Evolutionary conservation across 306 rosid genomes (phyloP).

Genomic region (Biancaea sappan): DNA sequence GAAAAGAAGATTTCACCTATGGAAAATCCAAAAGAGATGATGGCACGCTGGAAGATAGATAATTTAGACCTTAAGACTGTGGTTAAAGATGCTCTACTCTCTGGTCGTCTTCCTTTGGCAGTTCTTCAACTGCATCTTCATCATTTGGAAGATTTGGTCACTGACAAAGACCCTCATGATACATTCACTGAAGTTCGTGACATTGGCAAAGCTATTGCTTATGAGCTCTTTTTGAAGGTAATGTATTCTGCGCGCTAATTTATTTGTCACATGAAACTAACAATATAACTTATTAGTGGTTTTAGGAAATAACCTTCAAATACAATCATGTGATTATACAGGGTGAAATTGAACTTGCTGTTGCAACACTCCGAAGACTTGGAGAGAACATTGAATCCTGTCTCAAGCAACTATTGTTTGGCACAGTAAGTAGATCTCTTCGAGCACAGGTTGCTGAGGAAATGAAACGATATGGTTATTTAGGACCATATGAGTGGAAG

Average conservation of each 20-base stretch:
- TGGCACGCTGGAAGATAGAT: constrained; percentile 92
- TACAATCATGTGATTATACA: constrained; percentile 42
- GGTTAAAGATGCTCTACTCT: constrained; percentile 88
- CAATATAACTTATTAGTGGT: constrained; percentile 5
- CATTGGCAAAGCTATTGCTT: constrained; percentile 94
- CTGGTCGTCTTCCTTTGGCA: constrained; percentile 97
- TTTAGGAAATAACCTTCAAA: neutral
- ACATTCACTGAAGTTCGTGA: constrained; percentile 89
- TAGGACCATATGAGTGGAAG: constrained; percentile 89
- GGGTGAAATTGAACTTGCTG: constrained; percentile 97
- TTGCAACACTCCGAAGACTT: constrained; percentile 86
- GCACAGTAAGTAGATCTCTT: constrained; percentile 85
- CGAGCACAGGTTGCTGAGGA: constrained; percentile 74
- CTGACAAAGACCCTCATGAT: constrained; percentile 74
- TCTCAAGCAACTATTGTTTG: constrained; percentile 85
- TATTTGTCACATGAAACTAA: constrained; percentile 35
- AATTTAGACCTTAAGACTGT: constrained; percentile 83
- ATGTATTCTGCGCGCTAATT: constrained; percentile 8
- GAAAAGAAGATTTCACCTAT: constrained; percentile 57
- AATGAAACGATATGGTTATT: constrained; percentile 80
- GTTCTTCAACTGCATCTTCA: constrained; percentile 95
- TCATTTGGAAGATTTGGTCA: constrained; percentile 58
- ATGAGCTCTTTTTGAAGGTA: constrained; percentile 97
- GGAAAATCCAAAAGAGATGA: constrained; percentile 93
- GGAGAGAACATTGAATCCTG: constrained; percentile 91